phyloP scores from a whole-genome alignment of 768 basidiomycete species.

The Kwoniella sp. region DNA sequence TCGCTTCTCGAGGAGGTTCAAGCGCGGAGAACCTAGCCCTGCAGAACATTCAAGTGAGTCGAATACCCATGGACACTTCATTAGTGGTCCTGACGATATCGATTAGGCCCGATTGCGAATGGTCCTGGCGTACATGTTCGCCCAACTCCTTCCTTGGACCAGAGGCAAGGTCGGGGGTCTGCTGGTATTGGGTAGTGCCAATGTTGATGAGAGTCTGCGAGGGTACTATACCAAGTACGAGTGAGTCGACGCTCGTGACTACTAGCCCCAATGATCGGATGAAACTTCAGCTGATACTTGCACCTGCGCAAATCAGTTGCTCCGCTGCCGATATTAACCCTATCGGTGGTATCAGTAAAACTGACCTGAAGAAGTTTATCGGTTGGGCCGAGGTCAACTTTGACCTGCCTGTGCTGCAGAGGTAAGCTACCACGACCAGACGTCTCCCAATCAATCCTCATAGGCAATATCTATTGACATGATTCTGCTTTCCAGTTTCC shows the following conservation, averaged over 20 bases:
- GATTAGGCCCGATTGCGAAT: constrained; percentile 82
- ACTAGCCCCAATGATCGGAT: too few species aligned
- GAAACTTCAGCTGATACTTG: background rate
- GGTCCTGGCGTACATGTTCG: constrained; percentile 92
- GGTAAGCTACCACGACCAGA: constrained; percentile 59
- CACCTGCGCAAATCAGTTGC: constrained; percentile 27
- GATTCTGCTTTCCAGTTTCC: constrained; percentile 64
- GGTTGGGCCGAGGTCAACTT: constrained; percentile 76
- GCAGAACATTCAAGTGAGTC: constrained; percentile 86
- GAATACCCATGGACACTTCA: background rate
- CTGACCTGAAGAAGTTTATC: constrained; percentile 94
- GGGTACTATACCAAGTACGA: constrained; percentile 99
- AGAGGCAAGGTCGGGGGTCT: constrained; percentile 80
- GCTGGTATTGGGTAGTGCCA: constrained; percentile 94
- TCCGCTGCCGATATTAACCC: constrained; percentile 90
- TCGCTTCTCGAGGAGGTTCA: constrained; percentile 83
- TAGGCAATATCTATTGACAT: background rate
- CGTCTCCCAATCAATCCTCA: background rate
- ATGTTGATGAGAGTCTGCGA: constrained; percentile 96
- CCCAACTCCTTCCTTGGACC: constrained; percentile 90
- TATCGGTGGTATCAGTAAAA: constrained; percentile 97
- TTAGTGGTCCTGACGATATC: background rate
- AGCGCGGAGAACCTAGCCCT: constrained; percentile 89
- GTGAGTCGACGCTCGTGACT: constrained; percentile 59
- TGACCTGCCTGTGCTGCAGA: constrained; percentile 77